Evolutionary conservation across 2,329 filamentous ascomycete species (phyloP), one percentile per base, ranked within the genome.

Genomic region (Pyrenochaeta sp.): DNA sequence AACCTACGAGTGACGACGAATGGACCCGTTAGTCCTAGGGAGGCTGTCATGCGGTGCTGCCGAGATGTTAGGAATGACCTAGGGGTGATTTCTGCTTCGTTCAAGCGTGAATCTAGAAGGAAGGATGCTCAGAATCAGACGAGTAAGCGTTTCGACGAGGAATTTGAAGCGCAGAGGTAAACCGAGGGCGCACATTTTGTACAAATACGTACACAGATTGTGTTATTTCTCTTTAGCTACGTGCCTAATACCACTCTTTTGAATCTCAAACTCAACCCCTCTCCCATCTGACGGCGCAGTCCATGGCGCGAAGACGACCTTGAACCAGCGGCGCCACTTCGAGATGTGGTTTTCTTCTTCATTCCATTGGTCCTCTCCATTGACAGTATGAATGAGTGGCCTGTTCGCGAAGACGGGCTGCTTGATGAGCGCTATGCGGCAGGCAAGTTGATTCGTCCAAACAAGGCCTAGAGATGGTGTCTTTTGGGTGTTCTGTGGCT

Each of bases 271-370:
- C 71, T 91, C 89, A 3, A 89, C 82, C 13, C 86, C 86, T 70
- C 52, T 83, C 62, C 10, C 83, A 80, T 51, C 83, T 74, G 15
- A 85, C 80, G 60, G 84, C 2, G 80, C 78, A 3, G 86, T 85
- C 85, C 96, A 95, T 1, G 91, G 86, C 48, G 92, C 90, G 80
- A 97, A 98, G 0, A 96, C 94, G 8, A 98, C 86, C 77, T 93
- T 96, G 83, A 96, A 88, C 82, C 88, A 92, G 57, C 94, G 83
- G 62, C 85, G 85, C 88, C 91, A 93, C 34, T 80, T 84, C 55
- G 79, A 83, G 27, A 90, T 77, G 8, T 84, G 77, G 44, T 50
- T 68, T 61, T 72, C 65, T 64, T 80, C 55, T 68, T 77, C 64
- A 80, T 79, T 39, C 78, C 77, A 30, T 70, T 75, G 46, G 79